These are phyloP conservation scores for Selenicereus undatus DNA, from an alignment of 148 eudicot species.

Conservation along the genomic window DNA sequence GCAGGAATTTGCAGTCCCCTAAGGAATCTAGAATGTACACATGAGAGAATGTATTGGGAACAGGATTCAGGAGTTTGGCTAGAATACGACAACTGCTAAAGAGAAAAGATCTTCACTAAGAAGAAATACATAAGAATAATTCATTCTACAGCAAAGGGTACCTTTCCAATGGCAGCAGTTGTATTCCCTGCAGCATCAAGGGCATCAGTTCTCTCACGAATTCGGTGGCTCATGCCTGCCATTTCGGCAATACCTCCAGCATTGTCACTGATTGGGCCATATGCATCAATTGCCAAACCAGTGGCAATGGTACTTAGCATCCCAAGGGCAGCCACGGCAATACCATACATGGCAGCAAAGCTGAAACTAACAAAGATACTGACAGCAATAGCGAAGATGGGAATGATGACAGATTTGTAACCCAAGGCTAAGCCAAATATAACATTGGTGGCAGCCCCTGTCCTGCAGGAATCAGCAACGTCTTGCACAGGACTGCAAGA, in stretches of 20 bases:
- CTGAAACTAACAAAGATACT: constrained; percentile 79
- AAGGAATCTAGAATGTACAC: no score
- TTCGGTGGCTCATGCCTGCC: constrained; percentile 94
- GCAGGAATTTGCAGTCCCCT: not conserved
- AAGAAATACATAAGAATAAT: not conserved
- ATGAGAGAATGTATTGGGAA: no score
- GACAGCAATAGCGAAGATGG: constrained; percentile 81
- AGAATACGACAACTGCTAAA: not conserved
- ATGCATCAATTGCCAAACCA: constrained; percentile 91
- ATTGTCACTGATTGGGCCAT: constrained; percentile 96
- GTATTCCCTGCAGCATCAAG: constrained; percentile 98
- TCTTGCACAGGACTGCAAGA: constrained; percentile 84
- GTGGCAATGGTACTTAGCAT: constrained; percentile 93
- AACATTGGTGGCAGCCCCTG: constrained; percentile 94
- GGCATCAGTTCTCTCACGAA: constrained; percentile 91
- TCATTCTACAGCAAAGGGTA: constrained; percentile 7
- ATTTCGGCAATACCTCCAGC: constrained; percentile 97
- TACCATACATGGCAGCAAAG: constrained; percentile 93
- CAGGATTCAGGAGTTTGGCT: not conserved
- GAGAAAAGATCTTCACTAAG: not conserved
- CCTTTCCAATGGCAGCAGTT: constrained; percentile 96
- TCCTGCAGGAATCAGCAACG: constrained; percentile 91
- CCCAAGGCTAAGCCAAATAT: constrained; percentile 90
- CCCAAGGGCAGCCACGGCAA: constrained; percentile 91
- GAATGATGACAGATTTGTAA: constrained; percentile 83